A percentile compares a stretch with the other conserved stretches of the same genome.
These are phyloP conservation scores for Smittium mucronatum DNA, from an alignment of 371 early-diverging fungal genomes.

Conservation along the genomic window DNA sequence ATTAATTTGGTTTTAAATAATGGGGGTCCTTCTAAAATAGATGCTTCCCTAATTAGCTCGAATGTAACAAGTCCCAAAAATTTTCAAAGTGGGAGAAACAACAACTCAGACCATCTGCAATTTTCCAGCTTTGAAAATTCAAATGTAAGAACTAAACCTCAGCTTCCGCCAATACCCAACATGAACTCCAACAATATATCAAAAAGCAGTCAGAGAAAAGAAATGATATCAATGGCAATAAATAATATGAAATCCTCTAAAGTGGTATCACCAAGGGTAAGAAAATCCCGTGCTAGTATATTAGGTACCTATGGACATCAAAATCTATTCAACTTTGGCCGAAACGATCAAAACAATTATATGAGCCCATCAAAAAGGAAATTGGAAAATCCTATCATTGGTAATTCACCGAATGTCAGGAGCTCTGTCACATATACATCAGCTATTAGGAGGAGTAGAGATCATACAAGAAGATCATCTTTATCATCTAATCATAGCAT, in stretches of 20 bases:
- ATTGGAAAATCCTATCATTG: neutral
- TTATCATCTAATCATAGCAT: neutral
- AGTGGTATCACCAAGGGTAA: neutral
- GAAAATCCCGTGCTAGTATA: neutral
- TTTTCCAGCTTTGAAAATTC: neutral
- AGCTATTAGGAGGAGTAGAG: neutral
- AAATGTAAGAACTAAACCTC: neutral
- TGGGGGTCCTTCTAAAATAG: slow-evolving; percentile 25
- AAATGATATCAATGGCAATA: neutral
- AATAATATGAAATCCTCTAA: neutral
- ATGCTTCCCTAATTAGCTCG: slow-evolving; percentile 16
- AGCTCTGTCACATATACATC: neutral
- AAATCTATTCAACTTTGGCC: neutral
- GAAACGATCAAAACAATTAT: neutral
- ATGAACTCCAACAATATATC: neutral
- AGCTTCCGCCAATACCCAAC: neutral
- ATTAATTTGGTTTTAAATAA: slow-evolving; percentile 18
- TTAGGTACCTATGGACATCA: neutral
- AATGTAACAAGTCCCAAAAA: slow-evolving; percentile 20
- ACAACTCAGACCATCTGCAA: neutral
- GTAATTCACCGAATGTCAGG: neutral
- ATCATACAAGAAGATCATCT: neutral
- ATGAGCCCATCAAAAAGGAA: slow-evolving; percentile 5
- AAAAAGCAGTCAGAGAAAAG: neutral
- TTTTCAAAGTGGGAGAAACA: slow-evolving; percentile 13